Evolutionary conservation across 805 yeast species (phyloP), one percentile per base, ranked within the genome.

Genomic region (Tetrapisispora arboricola): DNA sequence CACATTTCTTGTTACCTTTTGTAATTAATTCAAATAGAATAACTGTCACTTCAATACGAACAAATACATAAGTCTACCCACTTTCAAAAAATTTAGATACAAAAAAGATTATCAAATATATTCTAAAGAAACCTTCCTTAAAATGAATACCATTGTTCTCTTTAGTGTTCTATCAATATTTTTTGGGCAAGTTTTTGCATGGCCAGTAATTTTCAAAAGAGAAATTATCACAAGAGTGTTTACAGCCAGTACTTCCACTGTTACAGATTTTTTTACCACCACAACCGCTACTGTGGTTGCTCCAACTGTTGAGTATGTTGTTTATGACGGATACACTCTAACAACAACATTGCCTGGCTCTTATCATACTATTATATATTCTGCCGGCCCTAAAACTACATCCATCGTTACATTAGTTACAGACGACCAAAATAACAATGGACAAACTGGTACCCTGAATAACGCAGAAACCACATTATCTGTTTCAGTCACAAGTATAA

Each of bases 211-310:
- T 4, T 27, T 20, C 15, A 67, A 65, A 39, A 67, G 68, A 39
- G 58, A 58, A 33, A 45, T 72, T 20, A 63, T 76, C 41, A 76
- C 82, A 17, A 65, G 80, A 54, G 57, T 60, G 25, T 78, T 73
- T 50, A 74, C 80, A 15, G 81, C 82, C 12, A 63, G 79, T 3
- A 73, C 73, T 11, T 47, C 54, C 28, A 72, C 77, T 3, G 61
- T 61, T 19, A 65, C 69, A 4, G 62, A 63, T 41, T 57, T 64
- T 22, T 66, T 64, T 48, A 58, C 72, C 17, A 66, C 71, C 8
- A 53, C 62, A 9, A 65, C 70, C 1, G 57, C 61, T 42, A 49
- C 63, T 12, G 57, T 55, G 22, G 57, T 65, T 32, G 70, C 70
- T 12, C 69, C 71, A 43, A 62, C 70, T 7, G 70, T 66, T 13